phyloP scores from a whole-genome alignment of 2,329 filamentous ascomycete genomes.

The Xylaria sp. region DNA sequence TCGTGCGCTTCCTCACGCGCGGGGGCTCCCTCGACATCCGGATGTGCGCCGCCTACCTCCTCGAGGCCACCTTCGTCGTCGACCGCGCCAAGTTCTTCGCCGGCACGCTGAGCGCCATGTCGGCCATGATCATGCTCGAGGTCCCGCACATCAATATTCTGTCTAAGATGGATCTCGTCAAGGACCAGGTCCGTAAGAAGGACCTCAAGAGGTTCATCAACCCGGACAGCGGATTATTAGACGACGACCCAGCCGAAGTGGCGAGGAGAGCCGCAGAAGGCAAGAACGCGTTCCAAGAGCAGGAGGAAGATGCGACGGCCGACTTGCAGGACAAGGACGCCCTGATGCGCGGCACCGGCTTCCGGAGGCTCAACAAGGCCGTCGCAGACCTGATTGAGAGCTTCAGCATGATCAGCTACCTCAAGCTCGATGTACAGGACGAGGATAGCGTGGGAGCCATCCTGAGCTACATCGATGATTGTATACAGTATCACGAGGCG shows the following conservation, averaged over 20 bases:
- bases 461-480: conserved; percentile 66
- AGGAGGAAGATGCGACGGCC: conserved; percentile 61
- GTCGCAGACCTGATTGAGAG: conserved; percentile 94
- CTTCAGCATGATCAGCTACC: conserved; percentile 97
- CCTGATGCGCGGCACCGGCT: conserved; percentile 83
- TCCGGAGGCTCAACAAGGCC: conserved; percentile 84
- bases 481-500: conserved; percentile 54
- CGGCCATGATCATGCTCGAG: conserved; percentile 98
- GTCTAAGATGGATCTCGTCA: conserved; percentile 97
- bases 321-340: conserved; percentile 74
- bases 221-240: conserved; percentile 82
- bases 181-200: conserved; percentile 85
- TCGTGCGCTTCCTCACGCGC: conserved; percentile 83
- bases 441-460: conserved; percentile 87
- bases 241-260: conserved; percentile 76
- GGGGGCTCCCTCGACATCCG: conserved; percentile 86
- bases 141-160: conserved; percentile 96
- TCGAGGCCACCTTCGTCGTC: conserved; percentile 95
- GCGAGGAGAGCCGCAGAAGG: conserved; percentile 53
- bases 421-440: conserved; percentile 88
- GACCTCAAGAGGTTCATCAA: conserved; percentile 92
- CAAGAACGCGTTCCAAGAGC: conserved; percentile 30
- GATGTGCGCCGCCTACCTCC: conserved; percentile 91
- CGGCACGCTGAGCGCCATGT: conserved; percentile 95
- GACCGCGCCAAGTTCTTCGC: conserved; percentile 98